Percentiles rank a stretch among this genome's conserved stretches.
phyloP scores from a whole-genome alignment of 2,329 filamentous ascomycete species.

The Fonsecaea nubica region DNA sequence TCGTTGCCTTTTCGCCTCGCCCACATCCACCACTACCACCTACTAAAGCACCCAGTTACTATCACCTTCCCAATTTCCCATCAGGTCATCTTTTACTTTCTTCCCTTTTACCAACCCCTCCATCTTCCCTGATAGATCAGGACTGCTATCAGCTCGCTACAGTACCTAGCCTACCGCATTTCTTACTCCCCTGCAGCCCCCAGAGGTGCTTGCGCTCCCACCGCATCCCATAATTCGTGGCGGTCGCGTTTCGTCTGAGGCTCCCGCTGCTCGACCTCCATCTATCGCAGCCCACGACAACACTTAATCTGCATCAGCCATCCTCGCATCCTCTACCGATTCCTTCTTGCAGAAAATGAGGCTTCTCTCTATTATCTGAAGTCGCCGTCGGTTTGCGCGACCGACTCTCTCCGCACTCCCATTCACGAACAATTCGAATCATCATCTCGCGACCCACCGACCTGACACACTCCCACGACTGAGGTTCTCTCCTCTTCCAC shows the following conservation, averaged over 20 bases:
- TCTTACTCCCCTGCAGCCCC: constrained; percentile 17
- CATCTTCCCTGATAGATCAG: neutral
- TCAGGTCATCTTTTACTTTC: constrained; percentile 10
- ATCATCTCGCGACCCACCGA: constrained; percentile 26
- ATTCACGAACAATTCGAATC: constrained; percentile 20
- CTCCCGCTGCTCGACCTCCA: constrained; percentile 23
- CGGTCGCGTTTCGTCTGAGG: constrained; percentile 36
- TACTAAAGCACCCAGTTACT: constrained; percentile 10
- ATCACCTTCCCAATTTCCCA: constrained; percentile 22
- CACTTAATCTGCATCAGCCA: constrained; percentile 6
- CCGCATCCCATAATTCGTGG: constrained; percentile 34
- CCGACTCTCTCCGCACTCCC: constrained; percentile 35
- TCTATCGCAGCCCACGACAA: constrained; percentile 13
- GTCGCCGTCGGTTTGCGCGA: constrained; percentile 39
- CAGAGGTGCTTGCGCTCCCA: constrained; percentile 25
- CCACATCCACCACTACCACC: constrained; percentile 21
- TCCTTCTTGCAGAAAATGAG: constrained; percentile 29
- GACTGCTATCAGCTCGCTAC: constrained; percentile 6
- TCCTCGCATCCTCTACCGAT: constrained; percentile 6
- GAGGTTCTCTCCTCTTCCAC: constrained; percentile 18
- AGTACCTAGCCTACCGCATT: constrained; percentile 2
- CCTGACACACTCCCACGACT: constrained; percentile 28
- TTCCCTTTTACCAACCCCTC: constrained; percentile 1
- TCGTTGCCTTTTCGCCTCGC: constrained; percentile 24
- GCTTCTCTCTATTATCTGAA: constrained; percentile 32